Conservation (phyloP, 192 early-diverging fungal species). For the Haplosporangium gracile region DNA sequence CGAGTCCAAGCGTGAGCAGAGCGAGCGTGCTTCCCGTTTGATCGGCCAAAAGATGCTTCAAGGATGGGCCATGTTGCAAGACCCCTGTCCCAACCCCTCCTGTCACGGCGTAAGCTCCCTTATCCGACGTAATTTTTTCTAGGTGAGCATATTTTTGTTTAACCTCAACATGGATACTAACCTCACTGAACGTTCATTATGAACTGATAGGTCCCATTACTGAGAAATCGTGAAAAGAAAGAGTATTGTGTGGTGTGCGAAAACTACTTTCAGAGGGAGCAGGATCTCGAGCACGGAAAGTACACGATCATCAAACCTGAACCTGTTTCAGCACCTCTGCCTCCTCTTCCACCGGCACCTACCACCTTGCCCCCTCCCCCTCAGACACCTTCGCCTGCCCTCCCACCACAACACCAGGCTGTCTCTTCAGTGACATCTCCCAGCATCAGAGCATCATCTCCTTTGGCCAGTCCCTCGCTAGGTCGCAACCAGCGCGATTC, state of each 20-base stretch:
- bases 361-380: conserved; percentile 23
- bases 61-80: conserved; percentile 69
- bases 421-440: conserved; percentile 14
- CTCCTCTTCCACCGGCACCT: conserved; percentile 4
- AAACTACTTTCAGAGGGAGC: conserved; percentile 52
- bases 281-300: conserved; percentile 50
- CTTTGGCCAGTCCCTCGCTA: conserved; percentile 26
- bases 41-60: conserved; percentile 71
- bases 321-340: conserved; percentile 31
- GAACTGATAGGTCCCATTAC: conserved; percentile 39
- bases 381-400: conserved; percentile 12
- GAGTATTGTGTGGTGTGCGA: conserved; percentile 61
- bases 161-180: neutral
- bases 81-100: conserved; percentile 63
- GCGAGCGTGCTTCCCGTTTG: conserved; percentile 60
- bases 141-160: neutral
- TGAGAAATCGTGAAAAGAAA: conserved; percentile 55
- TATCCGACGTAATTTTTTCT: neutral
- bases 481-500: conserved; percentile 32
- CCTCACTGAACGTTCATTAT: neutral
- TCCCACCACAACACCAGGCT: conserved; percentile 15
- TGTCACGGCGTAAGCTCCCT: conserved; percentile 63
- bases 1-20: conserved; percentile 59
- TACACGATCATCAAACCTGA: conserved; percentile 37
- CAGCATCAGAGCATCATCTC: conserved; percentile 23